Conservation (phyloP, 2,329 filamentous ascomycete genomes). For the Clarireedia sp. region DNA sequence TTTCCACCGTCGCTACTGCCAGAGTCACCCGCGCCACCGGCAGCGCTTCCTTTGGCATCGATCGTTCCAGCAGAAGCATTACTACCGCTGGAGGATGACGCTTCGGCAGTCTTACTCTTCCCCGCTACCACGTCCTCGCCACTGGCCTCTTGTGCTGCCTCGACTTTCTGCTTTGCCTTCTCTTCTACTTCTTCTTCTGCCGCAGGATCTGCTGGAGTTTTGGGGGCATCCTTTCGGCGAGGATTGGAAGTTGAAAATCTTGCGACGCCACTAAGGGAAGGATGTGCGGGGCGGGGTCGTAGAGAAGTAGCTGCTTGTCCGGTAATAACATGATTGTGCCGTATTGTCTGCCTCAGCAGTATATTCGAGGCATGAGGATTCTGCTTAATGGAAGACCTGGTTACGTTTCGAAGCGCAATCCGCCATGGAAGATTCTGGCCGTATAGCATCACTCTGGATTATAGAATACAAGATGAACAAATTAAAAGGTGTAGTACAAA, state of each 20-base stretch:
- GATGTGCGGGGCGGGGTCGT: constrained; percentile 52
- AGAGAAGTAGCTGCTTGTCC: constrained; percentile 54
- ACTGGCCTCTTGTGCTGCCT: constrained; percentile 31
- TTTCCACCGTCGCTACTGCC: constrained; percentile 52
- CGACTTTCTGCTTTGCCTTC: constrained; percentile 27
- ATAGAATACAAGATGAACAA: background rate
- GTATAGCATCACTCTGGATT: constrained; percentile 46
- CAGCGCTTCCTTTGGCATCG: constrained; percentile 25
- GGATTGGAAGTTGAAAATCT: constrained; percentile 44
- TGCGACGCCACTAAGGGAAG: constrained; percentile 31
- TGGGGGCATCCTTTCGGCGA: constrained; percentile 36
- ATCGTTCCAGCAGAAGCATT: constrained; percentile 22
- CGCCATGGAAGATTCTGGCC: constrained; percentile 59
- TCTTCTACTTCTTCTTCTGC: constrained; percentile 35
- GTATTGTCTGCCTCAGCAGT: constrained; percentile 19
- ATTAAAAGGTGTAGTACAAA: too few relatives aligned
- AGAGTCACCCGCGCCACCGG: constrained; percentile 24
- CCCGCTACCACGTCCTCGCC: constrained; percentile 37
- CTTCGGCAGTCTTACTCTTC: constrained; percentile 22
- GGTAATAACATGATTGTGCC: constrained; percentile 39
- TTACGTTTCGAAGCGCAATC: constrained; percentile 37
- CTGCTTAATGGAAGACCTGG: constrained; percentile 14
- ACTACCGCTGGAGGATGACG: constrained; percentile 19
- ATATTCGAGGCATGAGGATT: constrained; percentile 14
- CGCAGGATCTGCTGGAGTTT: constrained; percentile 33